phyloP scores from a whole-genome alignment of 140 eudicot species.

The Bidens hawaiensis region DNA sequence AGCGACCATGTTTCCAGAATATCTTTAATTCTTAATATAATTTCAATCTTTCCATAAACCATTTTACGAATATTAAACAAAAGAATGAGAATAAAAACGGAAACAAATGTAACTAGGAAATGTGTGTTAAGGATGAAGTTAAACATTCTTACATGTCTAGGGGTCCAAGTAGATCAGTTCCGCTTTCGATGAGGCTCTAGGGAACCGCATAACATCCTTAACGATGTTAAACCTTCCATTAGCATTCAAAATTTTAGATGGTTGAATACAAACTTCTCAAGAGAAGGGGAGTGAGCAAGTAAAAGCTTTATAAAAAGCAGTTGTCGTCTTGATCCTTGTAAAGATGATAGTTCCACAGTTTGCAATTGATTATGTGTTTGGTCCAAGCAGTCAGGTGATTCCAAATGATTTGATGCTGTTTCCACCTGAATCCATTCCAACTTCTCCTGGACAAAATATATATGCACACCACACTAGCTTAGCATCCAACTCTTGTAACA shows the following conservation, averaged over 20 bases:
- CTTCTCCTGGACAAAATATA: background rate
- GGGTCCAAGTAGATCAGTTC: constrained; percentile 1
- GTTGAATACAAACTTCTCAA: background rate
- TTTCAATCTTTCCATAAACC: too few relatives aligned
- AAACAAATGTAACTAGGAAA: too few relatives aligned
- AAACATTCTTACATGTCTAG: background rate
- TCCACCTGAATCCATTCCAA: background rate
- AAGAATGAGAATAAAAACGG: too few relatives aligned
- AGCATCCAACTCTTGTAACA: background rate
- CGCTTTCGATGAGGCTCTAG: constrained; percentile 13
- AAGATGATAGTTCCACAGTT: background rate
- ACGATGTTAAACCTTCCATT: background rate
- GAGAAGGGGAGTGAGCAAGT: constrained; percentile 26
- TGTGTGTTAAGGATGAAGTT: background rate
- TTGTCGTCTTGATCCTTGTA: constrained; percentile 1
- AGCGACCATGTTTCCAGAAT: too few relatives aligned
- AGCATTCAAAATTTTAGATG: background rate
- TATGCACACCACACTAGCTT: background rate
- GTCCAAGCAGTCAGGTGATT: background rate
- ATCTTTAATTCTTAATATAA: too few relatives aligned
- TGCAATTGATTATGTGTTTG: background rate
- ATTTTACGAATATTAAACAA: too few relatives aligned
- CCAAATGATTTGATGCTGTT: background rate
- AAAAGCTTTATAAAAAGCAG: constrained; percentile 16
- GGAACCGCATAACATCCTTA: constrained; percentile 13